Evolutionary conservation across 2,329 filamentous ascomycete species (phyloP), one percentile per base, ranked within the genome.

Genomic region (Aspergillus fijiensis): DNA sequence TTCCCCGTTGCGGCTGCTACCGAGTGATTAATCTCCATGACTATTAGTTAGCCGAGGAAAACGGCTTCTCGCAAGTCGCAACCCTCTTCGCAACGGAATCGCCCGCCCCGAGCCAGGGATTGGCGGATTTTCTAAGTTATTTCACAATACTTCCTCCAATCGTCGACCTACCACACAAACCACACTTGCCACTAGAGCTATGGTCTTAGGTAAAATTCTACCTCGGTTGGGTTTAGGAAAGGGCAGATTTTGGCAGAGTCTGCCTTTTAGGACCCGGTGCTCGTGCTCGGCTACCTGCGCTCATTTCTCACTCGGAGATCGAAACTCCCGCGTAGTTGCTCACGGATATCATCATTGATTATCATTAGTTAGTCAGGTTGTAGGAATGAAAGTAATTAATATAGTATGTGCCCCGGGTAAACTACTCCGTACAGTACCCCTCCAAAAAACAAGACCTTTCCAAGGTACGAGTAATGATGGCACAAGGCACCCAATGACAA

Each of bases 101-200:
- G 47, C 53, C 12, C 53, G 27, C n/a, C 33, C n/a, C 42, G 47
- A 25, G 49, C 27, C 49, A 29, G 23, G 23, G 42, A 55, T 55
- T 55, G 27, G 53, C 33, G 53, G 53, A 55, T 55, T 39, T 55
- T 55, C 53, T 55, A 21, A 21, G 21, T 21, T 42, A 16, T n/a
- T 48, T 19, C 42, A 29, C 5, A 2, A 2, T 14, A 4, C 10
- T 29, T 47, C 16, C 42, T 31, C 27, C 25, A 35, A 49, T 55
- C 33, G 33, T 27, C 11, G 11, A 35, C 27, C 27, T 27, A 27
- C 27, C 9, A 27, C 7, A 7, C 3, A 35, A 35, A 35, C 33
- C 33, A 35, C 33, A 12, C 16, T 35, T 5, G 33, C 33, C 33
- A 42, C 14, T 42, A n/a, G 39, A 35, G 33, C 11, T 14, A 42